phyloP scores from a whole-genome alignment of 345 rosid species.

The Gynandropsis gynandra region DNA sequence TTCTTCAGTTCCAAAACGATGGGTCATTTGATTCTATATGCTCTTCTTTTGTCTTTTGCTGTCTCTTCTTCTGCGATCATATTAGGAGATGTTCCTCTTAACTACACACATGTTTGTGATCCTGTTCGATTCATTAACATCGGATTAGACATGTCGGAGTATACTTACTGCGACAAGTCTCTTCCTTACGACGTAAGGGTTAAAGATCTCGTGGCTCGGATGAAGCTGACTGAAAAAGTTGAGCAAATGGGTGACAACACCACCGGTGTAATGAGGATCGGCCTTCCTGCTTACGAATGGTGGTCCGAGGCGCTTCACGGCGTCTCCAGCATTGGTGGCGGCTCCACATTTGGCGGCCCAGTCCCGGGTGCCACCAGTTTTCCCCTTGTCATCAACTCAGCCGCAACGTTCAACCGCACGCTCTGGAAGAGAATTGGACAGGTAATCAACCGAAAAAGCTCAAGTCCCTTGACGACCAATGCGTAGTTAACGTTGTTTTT shows the following conservation, averaged over 20 bases:
- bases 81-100: too few species aligned
- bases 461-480: not conserved
- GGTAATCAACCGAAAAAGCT: conserved; percentile 9
- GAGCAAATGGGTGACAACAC: conserved; percentile 46
- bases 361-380: conserved; percentile 61
- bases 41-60: too few species aligned
- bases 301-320: conserved; percentile 81
- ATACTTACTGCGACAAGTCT: conserved; percentile 37
- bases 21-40: too few species aligned
- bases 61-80: too few species aligned
- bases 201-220: conserved; percentile 37
- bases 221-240: conserved; percentile 51
- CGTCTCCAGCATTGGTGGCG: conserved; percentile 36
- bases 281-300: conserved; percentile 59
- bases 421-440: conserved; percentile 51
- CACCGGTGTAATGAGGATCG: conserved; percentile 41
- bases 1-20: too few species aligned
- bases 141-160: conserved; percentile 4
- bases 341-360: conserved; percentile 27
- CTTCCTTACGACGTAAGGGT: conserved; percentile 41
- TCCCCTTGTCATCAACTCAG: conserved; percentile 45
- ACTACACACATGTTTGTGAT: too few species aligned
- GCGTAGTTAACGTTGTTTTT: not conserved
- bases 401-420: conserved; percentile 48
- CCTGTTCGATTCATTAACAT: too few species aligned